phyloP scores from a whole-genome alignment of 441 rosid genomes.

The Aleurites moluccanus region DNA sequence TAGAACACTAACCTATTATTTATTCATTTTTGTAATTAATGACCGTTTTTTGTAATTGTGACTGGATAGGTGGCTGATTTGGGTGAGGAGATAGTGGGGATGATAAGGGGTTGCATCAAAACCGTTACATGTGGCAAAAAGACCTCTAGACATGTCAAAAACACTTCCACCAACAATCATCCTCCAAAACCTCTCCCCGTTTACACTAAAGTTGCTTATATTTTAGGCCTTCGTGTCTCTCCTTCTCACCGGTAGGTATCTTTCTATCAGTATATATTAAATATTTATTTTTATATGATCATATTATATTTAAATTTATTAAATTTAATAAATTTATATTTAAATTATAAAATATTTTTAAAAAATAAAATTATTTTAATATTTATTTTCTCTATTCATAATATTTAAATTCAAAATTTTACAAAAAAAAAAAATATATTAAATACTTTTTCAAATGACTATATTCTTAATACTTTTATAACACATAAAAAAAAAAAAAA shows the following conservation, averaged over 20 bases:
- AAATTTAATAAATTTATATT: too few relatives aligned
- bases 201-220: constrained; percentile 84
- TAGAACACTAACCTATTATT: too few relatives aligned
- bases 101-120: constrained; percentile 93
- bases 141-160: constrained; percentile 38
- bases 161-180: constrained; percentile 14
- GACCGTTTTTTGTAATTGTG: not conserved
- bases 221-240: constrained; percentile 93
- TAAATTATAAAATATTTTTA: too few relatives aligned
- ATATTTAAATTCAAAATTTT: too few relatives aligned
- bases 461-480: too few relatives aligned
- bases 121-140: constrained; percentile 88
- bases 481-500: too few relatives aligned
- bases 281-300: too few relatives aligned
- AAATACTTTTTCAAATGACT: not conserved
- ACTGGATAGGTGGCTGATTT: constrained; percentile 78
- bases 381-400: too few relatives aligned
- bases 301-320: too few relatives aligned
- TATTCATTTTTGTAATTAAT: not conserved
- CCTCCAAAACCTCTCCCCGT: constrained; percentile 48
- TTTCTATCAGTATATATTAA: not conserved
- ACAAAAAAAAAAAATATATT: too few relatives aligned
- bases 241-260: constrained; percentile 64
- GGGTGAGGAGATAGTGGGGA: constrained; percentile 75
- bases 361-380: too few relatives aligned